Percentiles rank a stretch among this genome's conserved stretches.
Conservation (phyloP, 352 stramenopile genomes). For the Salisapilia sapeloensis region DNA sequence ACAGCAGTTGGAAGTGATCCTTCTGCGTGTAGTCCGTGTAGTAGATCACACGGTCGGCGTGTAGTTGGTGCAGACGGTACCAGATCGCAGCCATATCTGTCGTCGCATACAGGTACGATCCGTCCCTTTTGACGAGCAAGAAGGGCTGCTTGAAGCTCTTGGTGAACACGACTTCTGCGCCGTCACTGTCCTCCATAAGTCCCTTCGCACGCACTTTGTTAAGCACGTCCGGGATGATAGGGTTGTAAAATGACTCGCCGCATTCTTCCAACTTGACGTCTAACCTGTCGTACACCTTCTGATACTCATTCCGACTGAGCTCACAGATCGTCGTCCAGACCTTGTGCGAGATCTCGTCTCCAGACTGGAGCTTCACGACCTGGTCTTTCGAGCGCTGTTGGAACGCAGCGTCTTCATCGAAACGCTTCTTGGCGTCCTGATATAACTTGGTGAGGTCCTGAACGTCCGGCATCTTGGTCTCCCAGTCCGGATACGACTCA, state of each 20-base stretch:
- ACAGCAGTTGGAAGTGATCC: constrained; percentile 74
- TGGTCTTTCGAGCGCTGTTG: constrained; percentile 93
- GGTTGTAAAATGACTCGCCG: constrained; percentile 80
- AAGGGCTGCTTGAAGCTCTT: constrained; percentile 82
- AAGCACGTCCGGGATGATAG: constrained; percentile 74
- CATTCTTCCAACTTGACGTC: constrained; percentile 61
- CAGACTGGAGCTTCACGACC: constrained; percentile 97
- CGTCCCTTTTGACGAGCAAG: constrained; percentile 74
- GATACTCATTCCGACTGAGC: constrained; percentile 70
- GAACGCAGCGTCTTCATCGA: constrained; percentile 93
- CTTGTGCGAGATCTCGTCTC: constrained; percentile 56
- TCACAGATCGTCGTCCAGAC: constrained; percentile 73
- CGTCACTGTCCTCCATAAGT: constrained; percentile 82
- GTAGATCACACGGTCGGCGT: constrained; percentile 67
- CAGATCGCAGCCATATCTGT: constrained; percentile 76
- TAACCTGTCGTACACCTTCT: constrained; percentile 74
- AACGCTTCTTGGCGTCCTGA: constrained; percentile 89
- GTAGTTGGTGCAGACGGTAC: constrained; percentile 73
- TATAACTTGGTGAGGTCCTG: constrained; percentile 90
- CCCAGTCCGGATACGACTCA: constrained; percentile 91
- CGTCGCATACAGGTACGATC: constrained; percentile 73
- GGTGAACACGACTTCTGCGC: constrained; percentile 83
- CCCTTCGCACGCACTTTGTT: constrained; percentile 78
- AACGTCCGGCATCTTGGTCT: constrained; percentile 89
- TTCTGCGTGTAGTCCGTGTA: constrained; percentile 83